Evolutionary conservation across 805 yeast species (phyloP), one percentile per base, ranked within the genome.

Genomic region (Saccharomycopsis capsularis): DNA sequence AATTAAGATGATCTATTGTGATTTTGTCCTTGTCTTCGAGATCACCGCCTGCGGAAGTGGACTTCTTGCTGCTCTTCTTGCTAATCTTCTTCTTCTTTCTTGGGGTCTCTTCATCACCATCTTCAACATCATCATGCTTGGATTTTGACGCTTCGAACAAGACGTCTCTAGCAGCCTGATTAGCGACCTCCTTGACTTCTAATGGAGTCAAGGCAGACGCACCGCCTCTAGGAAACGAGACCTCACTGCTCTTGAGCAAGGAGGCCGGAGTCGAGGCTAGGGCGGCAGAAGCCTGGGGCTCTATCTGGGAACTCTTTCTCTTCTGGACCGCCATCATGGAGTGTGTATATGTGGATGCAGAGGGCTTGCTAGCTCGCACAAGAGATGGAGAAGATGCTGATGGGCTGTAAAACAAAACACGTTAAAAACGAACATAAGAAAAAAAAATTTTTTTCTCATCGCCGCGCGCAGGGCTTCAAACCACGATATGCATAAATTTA

Each of bases 161-260:
- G 37, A 86, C 93, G 67, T 93, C 99, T 55, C 77, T 78, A 21
- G 90, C 81, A 43, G 91, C 99, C 65, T 91, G 95, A 62, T 88
- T 89, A 37, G 95, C 82, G 45, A 91, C 91, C 62, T 88, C 93
- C 63, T 88, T 89, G 56, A 88, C 80, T 67, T 93, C 99, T 56
- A 93, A 69, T 4, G 98, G 89, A 3, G 95, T 78, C 60, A 93
- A 74, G 23, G 80, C 86, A 24, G 91, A 77, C 11, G 83, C 79
- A 44, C 99, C 99, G 58, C 99, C 99, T 79, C 99, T 85, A 44
- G 99, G 99, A 63, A 93, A 93, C 16, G 76, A 63, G 22, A 64
- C 64, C 37, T 67, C 70, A 38, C 64, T 58, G 30, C 57, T 57
- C 42, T 66, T 63, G 30, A 67, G 59, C 21, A 72, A 53, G 21